These are phyloP conservation scores for Parathielavia appendiculata DNA, from an alignment of 495 filamentous ascomycete species.

Conservation along the genomic window DNA sequence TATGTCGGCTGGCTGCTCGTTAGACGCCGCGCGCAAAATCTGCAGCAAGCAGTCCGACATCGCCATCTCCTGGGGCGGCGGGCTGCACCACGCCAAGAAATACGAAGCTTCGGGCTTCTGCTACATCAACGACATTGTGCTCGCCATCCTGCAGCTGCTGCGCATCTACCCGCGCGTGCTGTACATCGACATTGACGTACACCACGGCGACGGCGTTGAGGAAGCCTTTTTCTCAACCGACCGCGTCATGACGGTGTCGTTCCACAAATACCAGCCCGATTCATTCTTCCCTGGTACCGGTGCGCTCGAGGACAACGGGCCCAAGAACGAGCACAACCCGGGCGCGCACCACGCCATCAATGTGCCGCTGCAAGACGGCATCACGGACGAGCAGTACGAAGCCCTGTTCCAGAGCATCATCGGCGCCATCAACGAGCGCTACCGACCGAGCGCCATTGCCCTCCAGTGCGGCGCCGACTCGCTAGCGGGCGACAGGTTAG, in stretches of 20 bases:
- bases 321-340: constrained; percentile 73
- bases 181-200: constrained; percentile 98
- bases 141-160: constrained; percentile 92
- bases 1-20: constrained; percentile 81
- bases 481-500: constrained; percentile 85
- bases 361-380: constrained; percentile 90
- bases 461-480: constrained; percentile 96
- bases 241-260: constrained; percentile 95
- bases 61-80: constrained; percentile 96
- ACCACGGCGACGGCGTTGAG: constrained; percentile 96
- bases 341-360: constrained; percentile 96
- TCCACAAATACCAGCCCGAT: constrained; percentile 88
- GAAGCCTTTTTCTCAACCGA: constrained; percentile 98
- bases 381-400: constrained; percentile 88
- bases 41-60: constrained; percentile 83
- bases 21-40: constrained; percentile 88
- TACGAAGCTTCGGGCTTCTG: constrained; percentile 96
- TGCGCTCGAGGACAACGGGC: constrained; percentile 84
- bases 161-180: constrained; percentile 89
- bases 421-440: constrained; percentile 65
- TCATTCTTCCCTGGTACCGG: constrained; percentile 97
- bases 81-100: constrained; percentile 95
- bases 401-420: constrained; percentile 79
- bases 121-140: constrained; percentile 97
- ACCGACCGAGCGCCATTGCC: constrained; percentile 81